Base-by-base conservation (phyloP, 495 filamentous ascomycete genomes). In the Neurospora sp. region DNA sequence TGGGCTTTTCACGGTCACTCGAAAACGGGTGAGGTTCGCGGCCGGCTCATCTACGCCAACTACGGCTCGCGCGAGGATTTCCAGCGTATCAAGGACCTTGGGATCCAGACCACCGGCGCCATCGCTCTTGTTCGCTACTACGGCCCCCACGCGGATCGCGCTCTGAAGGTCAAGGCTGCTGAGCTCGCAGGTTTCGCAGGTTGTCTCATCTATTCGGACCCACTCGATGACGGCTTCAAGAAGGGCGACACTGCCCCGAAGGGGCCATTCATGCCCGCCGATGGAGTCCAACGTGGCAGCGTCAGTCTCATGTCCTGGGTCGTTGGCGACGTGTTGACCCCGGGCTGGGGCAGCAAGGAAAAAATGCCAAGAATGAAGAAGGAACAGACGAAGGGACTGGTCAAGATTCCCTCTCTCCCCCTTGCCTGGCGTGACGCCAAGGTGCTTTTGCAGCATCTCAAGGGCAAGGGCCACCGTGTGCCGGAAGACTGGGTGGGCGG, bases 41-140 rank as follows among this genome's bases (percentile, higher is more conserved):
- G 96, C 0, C 94, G 91, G n/a, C 80, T 99, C 70, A 87, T 99
- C 2, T 99, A 97, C 78, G 96, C 92, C 31, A 97, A 98, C 78
- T 96, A 94, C 76, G 96, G 96, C 16, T 91, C 92, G 70, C 87
- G 87, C 61, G 89, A 92, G 69, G 96, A 99, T 78, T 98, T 95
- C 78, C 82, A 91, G 77, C 79, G 79, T 69, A 82, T 99, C 37
- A 81, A 87, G 70, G 88, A 94, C 61, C 85, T 85, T 69, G 94
- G 92, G 1, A 84, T 98, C 72, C 85, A 90, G 14, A 82, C 94
- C 1, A 87, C 88, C 8, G 96, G 95, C 16, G 89, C 93, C 0
- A 95, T 99, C 75, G 92, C 89, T 20, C 83, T 99, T 40, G 90
- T 98, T 65, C 87, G 92, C 69, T 91, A 96, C 77, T 90, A 90